These are phyloP conservation scores for Salvia rosmarinus DNA, from an alignment of 257 asterid species.

Conservation along the genomic window DNA sequence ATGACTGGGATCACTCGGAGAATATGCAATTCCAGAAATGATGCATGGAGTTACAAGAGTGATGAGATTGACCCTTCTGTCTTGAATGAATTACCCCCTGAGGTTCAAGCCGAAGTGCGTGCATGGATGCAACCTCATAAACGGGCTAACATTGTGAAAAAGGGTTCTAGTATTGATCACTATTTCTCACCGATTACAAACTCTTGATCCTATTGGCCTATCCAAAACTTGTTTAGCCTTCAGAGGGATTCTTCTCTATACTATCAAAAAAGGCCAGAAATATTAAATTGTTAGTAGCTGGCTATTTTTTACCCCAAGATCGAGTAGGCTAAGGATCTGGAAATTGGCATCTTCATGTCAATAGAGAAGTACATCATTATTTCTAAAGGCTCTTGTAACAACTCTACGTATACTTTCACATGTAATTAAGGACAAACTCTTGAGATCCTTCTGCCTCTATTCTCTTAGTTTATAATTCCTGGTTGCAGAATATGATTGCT, in stretches of 20 bases:
- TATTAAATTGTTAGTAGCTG: not conserved
- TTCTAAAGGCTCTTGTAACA: slow-evolving; percentile 18
- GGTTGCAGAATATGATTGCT: not conserved
- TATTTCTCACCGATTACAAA: slow-evolving; percentile 61
- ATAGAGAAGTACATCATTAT: not conserved
- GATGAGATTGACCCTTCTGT: slow-evolving; percentile 75
- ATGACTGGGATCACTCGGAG: slow-evolving; percentile 32
- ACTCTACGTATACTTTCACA: slow-evolving; percentile 6
- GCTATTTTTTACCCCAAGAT: slow-evolving; percentile 24
- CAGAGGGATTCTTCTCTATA: slow-evolving; percentile 7
- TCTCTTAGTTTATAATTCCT: slow-evolving; percentile 6
- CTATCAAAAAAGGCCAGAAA: slow-evolving; percentile 3
- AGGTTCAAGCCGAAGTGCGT: slow-evolving; percentile 80
- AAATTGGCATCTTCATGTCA: not conserved
- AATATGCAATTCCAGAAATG: slow-evolving; percentile 37
- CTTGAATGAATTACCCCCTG: slow-evolving; percentile 70
- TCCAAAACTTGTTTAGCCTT: slow-evolving; percentile 1
- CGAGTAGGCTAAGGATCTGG: not conserved
- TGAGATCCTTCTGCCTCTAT: slow-evolving; percentile 25
- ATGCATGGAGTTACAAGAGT: slow-evolving; percentile 59
- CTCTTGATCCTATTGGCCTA: slow-evolving; percentile 21
- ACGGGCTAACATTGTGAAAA: slow-evolving; percentile 56
- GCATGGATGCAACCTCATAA: slow-evolving; percentile 74
- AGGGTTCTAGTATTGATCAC: slow-evolving; percentile 63
- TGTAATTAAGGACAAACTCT: slow-evolving; percentile 16